Percentiles rank a stretch among this genome's conserved stretches.
phyloP scores from a whole-genome alignment of 176 grass and related monocot genomes.

The Carex pumila region DNA sequence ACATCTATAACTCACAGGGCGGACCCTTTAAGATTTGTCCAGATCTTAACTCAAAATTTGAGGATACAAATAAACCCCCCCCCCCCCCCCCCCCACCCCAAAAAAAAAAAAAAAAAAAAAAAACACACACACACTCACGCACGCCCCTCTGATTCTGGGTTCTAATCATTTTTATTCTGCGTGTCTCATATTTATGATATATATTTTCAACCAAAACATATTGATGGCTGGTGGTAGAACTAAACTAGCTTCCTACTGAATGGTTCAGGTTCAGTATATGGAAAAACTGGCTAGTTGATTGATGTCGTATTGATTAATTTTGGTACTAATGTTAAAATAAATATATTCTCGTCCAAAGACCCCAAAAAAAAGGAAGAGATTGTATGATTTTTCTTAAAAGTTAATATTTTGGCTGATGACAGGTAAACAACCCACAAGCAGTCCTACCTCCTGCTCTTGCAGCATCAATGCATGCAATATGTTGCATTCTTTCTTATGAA shows the following conservation, averaged over 20 bases:
- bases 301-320: not conserved
- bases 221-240: not conserved
- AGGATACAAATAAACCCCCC: no score
- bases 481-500: slow-evolving; percentile 72
- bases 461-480: slow-evolving; percentile 70
- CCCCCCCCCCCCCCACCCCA: no score
- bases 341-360: not conserved
- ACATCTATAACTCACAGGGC: no score
- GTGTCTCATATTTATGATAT: not conserved
- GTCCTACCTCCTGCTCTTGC: slow-evolving; percentile 60
- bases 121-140: not conserved
- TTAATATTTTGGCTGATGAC: slow-evolving; percentile 14
- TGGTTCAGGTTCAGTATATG: not conserved
- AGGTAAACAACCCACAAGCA: slow-evolving; percentile 76
- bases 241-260: not conserved
- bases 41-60: no score
- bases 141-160: not conserved
- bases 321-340: not conserved
- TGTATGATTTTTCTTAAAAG: not conserved
- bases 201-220: not conserved
- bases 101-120: not conserved
- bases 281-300: not conserved
- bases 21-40: no score
- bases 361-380: no score
- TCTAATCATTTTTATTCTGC: not conserved